phyloP scores from a whole-genome alignment of 2,329 filamentous ascomycete genomes.

The Epichloe gansuensis region DNA sequence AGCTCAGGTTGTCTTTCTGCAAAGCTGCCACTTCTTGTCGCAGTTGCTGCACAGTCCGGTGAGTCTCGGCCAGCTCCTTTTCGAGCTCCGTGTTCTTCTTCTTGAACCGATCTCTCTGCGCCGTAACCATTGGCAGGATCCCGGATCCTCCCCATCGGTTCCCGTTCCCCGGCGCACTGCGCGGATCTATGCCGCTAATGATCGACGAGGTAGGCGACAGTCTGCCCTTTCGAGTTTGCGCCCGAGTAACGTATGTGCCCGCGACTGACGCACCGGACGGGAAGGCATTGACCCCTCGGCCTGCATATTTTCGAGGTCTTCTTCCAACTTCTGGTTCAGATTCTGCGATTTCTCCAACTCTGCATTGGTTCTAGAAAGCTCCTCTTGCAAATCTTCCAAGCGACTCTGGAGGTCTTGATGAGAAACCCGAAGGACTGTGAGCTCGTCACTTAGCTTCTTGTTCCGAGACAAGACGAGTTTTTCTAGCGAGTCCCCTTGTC shows the following conservation, averaged over 20 bases:
- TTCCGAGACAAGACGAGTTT: constrained; percentile 85
- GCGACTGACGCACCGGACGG: constrained; percentile 87
- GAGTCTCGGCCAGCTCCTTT: constrained; percentile 73
- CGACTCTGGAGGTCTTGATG: constrained; percentile 82
- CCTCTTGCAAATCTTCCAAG: constrained; percentile 69
- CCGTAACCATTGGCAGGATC: constrained; percentile 95
- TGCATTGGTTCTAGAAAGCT: constrained; percentile 69
- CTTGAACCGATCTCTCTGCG: constrained; percentile 96
- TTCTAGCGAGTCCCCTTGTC: constrained; percentile 66
- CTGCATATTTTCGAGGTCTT: constrained; percentile 80
- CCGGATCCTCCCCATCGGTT: constrained; percentile 68
- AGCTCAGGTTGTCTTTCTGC: constrained; percentile 88
- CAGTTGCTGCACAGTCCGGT: constrained; percentile 71
- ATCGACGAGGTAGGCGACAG: constrained; percentile 94
- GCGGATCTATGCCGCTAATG: constrained; percentile 87
- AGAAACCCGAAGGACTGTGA: constrained; percentile 84
- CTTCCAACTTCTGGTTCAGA: constrained; percentile 80
- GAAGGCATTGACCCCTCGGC: constrained; percentile 70
- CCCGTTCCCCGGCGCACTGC: constrained; percentile 36
- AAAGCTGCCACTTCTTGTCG: constrained; percentile 83
- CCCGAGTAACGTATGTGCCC: constrained; percentile 67
- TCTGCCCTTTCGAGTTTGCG: constrained; percentile 51
- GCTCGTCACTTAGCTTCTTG: constrained; percentile 90
- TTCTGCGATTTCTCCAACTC: constrained; percentile 77
- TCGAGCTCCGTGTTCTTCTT: constrained; percentile 88